These are phyloP conservation scores for Penicillium sp. DNA, from an alignment of 2,329 filamentous ascomycete species.

Conservation along the genomic window DNA sequence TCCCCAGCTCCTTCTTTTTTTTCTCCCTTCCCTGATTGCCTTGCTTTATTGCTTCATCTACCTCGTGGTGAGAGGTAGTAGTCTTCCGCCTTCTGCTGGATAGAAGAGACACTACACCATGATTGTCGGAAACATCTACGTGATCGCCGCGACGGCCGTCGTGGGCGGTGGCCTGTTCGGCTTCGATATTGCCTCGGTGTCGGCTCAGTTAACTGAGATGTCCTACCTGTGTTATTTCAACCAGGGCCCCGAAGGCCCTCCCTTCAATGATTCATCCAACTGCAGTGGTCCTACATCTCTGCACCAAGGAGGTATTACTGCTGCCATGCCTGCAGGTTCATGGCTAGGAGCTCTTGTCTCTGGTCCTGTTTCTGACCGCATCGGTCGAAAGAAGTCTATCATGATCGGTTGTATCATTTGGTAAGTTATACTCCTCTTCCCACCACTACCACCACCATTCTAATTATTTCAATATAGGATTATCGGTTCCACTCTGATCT, in stretches of 20 bases:
- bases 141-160: slow-evolving; percentile 56
- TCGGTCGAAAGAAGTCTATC: slow-evolving; percentile 53
- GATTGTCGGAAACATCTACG: slow-evolving; percentile 55
- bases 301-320: slow-evolving; percentile 67
- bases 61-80: neutral
- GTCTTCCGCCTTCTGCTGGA: slow-evolving; percentile 1
- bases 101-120: slow-evolving; percentile 21
- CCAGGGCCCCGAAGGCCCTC: slow-evolving; percentile 37
- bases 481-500: slow-evolving; percentile 58
- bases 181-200: slow-evolving; percentile 76
- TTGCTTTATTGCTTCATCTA: neutral
- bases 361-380: slow-evolving; percentile 52
- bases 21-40: neutral
- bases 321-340: slow-evolving; percentile 69
- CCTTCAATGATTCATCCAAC: slow-evolving; percentile 21
- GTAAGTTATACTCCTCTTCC: slow-evolving; percentile 27
- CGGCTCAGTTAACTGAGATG: slow-evolving; percentile 44
- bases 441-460: neutral
- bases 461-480: slow-evolving; percentile 2
- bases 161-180: slow-evolving; percentile 69
- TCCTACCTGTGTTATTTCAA: slow-evolving; percentile 39
- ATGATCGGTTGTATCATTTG: slow-evolving; percentile 51
- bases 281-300: slow-evolving; percentile 49
- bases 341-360: slow-evolving; percentile 59
- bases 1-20: neutral